Evolutionary conservation across 2,329 filamentous ascomycete genomes (phyloP).

Genomic region (Chrysoporthe austroafricana): DNA sequence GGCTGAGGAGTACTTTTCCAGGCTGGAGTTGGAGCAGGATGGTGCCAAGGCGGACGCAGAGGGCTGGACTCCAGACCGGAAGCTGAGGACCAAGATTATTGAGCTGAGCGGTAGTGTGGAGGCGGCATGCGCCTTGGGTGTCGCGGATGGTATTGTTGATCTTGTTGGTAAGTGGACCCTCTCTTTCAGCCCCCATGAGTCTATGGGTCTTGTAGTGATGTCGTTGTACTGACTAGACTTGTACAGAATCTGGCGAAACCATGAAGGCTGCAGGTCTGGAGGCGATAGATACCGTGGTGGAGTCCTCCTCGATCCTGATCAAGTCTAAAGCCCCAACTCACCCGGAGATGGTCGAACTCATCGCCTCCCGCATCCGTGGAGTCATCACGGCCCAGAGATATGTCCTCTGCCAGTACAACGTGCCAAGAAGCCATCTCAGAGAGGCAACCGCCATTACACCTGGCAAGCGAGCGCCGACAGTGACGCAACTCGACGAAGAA

Average conservation of each 20-base stretch:
- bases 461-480: conserved; percentile 88
- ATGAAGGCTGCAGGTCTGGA: conserved; percentile 96
- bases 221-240: background rate
- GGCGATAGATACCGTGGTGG: conserved; percentile 90
- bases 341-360: conserved; percentile 78
- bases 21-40: conserved; percentile 65
- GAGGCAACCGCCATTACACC: conserved; percentile 80
- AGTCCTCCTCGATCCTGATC: conserved; percentile 87
- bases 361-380: conserved; percentile 84
- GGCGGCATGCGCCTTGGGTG: conserved; percentile 91
- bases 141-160: conserved; percentile 96
- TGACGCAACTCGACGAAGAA: conserved; percentile 85
- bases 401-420: conserved; percentile 96
- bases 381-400: conserved; percentile 95
- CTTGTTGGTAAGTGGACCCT: conserved; percentile 74
- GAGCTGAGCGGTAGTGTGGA: conserved; percentile 97
- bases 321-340: conserved; percentile 85
- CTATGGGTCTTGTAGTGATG: background rate
- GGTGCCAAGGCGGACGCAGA: conserved; percentile 42
- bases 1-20: conserved; percentile 80
- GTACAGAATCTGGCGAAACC: conserved; percentile 89
- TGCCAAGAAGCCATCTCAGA: conserved; percentile 70
- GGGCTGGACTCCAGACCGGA: conserved; percentile 43
- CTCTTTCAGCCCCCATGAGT: background rate
- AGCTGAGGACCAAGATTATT: conserved; percentile 84